Percentiles rank a stretch among this genome's conserved stretches.
Evolutionary conservation across 495 filamentous ascomycete genomes (phyloP).

Genomic region (Penicillium odoratum): DNA sequence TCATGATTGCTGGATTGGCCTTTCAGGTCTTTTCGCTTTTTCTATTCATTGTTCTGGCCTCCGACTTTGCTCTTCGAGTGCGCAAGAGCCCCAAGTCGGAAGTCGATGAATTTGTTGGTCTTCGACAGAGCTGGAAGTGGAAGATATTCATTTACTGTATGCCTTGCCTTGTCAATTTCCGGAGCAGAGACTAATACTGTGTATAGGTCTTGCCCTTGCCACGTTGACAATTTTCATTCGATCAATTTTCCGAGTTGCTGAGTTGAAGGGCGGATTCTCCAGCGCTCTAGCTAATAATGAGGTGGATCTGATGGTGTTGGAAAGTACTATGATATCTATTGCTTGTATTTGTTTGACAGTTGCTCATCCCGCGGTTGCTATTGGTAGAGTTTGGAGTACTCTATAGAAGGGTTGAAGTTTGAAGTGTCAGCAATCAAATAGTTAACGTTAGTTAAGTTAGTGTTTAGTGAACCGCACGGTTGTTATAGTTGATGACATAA

Average conservation of each 20-base stretch:
- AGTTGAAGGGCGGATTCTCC: slow-evolving; percentile 59
- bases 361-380: slow-evolving; percentile 1
- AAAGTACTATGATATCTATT: slow-evolving; percentile 64
- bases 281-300: slow-evolving; percentile 58
- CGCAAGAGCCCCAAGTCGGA: slow-evolving; percentile 13
- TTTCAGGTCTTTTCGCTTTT: slow-evolving; percentile 55
- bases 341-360: slow-evolving; percentile 51
- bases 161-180: not conserved
- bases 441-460: too few species aligned
- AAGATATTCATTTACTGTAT: slow-evolving; percentile 15
- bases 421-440: too few species aligned
- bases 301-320: slow-evolving; percentile 65
- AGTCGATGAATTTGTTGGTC: slow-evolving; percentile 5
- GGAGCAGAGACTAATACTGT: slow-evolving; percentile 22
- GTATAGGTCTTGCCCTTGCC: slow-evolving; percentile 28
- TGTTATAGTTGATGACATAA: too few species aligned
- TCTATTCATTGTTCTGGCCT: slow-evolving; percentile 51
- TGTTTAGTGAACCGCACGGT: too few species aligned
- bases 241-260: slow-evolving; percentile 62
- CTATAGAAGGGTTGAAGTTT: not conserved
- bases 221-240: slow-evolving; percentile 63
- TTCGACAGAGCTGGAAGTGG: slow-evolving; percentile 14
- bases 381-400: slow-evolving; percentile 3
- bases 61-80: slow-evolving; percentile 49
- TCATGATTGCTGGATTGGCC: slow-evolving; percentile 57